A percentile compares a stretch with the other conserved stretches of the same genome.
These are phyloP conservation scores for Boletus huronensis DNA, from an alignment of 768 basidiomycete genomes.

Conservation along the genomic window DNA sequence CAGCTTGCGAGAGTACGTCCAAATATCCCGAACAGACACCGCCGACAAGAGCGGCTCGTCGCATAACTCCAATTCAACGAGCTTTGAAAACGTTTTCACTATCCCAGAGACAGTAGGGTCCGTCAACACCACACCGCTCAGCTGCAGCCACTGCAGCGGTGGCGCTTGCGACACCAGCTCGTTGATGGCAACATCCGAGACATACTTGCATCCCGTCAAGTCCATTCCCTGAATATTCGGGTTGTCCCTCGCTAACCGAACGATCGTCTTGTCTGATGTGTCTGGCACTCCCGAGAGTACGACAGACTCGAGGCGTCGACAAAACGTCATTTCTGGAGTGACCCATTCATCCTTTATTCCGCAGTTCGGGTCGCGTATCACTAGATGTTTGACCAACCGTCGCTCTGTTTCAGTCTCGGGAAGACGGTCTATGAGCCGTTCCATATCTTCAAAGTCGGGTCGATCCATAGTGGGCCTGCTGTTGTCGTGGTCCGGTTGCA, in stretches of 20 bases:
- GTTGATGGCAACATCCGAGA: conserved; percentile 77
- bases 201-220: conserved; percentile 65
- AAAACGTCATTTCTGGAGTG: conserved; percentile 49
- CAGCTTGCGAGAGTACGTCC: conserved; percentile 75
- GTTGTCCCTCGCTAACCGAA: conserved; percentile 59
- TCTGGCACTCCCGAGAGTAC: conserved; percentile 66
- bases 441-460: conserved; percentile 47
- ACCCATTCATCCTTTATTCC: conserved; percentile 59
- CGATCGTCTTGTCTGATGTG: conserved; percentile 66
- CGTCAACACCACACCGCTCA: conserved; percentile 65
- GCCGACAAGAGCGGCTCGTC: conserved; percentile 67
- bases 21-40: conserved; percentile 72
- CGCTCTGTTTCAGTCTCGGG: conserved; percentile 57
- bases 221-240: conserved; percentile 71
- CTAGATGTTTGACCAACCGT: conserved; percentile 56
- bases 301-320: conserved; percentile 65
- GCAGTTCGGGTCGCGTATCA: conserved; percentile 42
- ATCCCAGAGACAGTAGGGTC: conserved; percentile 63
- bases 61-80: conserved; percentile 79
- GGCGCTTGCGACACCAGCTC: conserved; percentile 67
- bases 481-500: conserved; percentile 1
- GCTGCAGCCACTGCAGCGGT: conserved; percentile 68
- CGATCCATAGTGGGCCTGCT: conserved; percentile 20
- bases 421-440: conserved; percentile 56
- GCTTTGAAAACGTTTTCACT: conserved; percentile 67